Percentiles rank a stretch among this genome's conserved stretches.
Evolutionary conservation across 1,139 yeast genomes (phyloP).

Genomic region (Yamadazyma friedrichii): DNA sequence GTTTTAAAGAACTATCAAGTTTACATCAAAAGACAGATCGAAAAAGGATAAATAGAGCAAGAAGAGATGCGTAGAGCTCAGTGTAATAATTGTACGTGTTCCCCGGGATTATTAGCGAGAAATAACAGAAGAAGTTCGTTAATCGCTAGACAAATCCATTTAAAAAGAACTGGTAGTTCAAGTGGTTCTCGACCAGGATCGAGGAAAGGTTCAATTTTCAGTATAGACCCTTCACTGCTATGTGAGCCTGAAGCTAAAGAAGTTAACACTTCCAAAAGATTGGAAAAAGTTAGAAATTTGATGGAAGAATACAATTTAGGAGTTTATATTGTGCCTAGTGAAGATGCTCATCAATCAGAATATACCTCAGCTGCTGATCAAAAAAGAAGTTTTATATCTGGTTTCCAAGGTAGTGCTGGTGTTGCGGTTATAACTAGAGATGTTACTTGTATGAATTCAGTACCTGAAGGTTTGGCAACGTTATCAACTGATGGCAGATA

Average conservation of each 20-base stretch:
- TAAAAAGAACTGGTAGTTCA: conserved; percentile 30
- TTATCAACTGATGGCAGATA: conserved; percentile 95
- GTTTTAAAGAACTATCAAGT: too few species aligned
- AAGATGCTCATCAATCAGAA: conserved; percentile 93
- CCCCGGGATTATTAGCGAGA: conserved; percentile 75
- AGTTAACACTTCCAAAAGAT: conserved; percentile 57
- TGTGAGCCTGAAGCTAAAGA: conserved; percentile 48
- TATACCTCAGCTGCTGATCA: conserved; percentile 81
- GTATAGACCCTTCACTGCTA: conserved; percentile 44
- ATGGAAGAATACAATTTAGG: conserved; percentile 70
- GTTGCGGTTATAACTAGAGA: conserved; percentile 83
- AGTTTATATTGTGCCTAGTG: conserved; percentile 83
- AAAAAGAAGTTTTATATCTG: conserved; percentile 80
- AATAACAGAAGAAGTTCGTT: conserved; percentile 54
- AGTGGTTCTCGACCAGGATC: conserved; percentile 28
- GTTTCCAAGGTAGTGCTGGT: conserved; percentile 95
- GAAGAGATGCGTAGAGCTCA: conserved; percentile 33
- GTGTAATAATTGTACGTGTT: conserved; percentile 77
- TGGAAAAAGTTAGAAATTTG: conserved; percentile 59
- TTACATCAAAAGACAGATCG: too few species aligned
- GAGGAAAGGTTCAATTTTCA: conserved; percentile 47
- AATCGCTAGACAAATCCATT: conserved; percentile 48
- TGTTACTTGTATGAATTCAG: conserved; percentile 53
- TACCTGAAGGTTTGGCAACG: conserved; percentile 69
- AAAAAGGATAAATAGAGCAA: not conserved